Conservation (phyloP, 2,329 filamentous ascomycete species). For the Ascosphaera acerosa region DNA sequence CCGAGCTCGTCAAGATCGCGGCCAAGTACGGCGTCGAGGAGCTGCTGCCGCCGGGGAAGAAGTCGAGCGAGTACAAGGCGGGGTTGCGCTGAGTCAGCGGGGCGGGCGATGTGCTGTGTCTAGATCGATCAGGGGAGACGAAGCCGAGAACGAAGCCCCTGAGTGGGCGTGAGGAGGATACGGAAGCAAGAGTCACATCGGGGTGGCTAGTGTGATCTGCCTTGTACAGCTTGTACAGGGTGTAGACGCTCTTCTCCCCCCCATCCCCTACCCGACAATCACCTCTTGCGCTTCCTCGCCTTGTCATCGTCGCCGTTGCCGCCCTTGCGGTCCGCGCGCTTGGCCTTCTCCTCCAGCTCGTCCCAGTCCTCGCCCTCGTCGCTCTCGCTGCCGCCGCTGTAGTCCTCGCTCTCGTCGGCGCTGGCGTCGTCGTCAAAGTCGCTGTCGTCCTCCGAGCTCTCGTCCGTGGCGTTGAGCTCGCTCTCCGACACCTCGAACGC, state of each 20-base stretch:
- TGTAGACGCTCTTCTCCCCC: no score
- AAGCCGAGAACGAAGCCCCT: background rate
- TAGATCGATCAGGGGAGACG: no score
- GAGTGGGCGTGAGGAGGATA: background rate
- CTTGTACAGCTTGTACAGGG: no score
- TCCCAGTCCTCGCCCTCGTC: conserved; percentile 83
- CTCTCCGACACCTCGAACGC: conserved; percentile 78
- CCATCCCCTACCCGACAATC: no score
- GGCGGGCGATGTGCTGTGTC: no score
- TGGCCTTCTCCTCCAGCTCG: conserved; percentile 69
- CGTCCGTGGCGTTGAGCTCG: conserved; percentile 47
- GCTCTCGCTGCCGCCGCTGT: conserved; percentile 34
- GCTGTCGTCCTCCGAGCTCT: conserved; percentile 65
- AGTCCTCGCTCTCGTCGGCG: conserved; percentile 43
- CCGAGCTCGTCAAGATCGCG: conserved; percentile 74
- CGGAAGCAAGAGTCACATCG: background rate
- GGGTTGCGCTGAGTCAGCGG: no score
- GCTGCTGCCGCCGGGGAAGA: conserved; percentile 49
- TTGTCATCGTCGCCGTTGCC: conserved; percentile 28
- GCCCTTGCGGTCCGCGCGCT: conserved; percentile 33
- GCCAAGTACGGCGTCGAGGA: conserved; percentile 54
- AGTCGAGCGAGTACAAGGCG: conserved; percentile 43
- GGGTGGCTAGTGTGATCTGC: background rate
- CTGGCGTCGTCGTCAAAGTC: conserved; percentile 85
- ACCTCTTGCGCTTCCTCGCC: conserved; percentile 53